A percentile compares a stretch with the other conserved stretches of the same genome.
Conservation (phyloP, 1,284 basidiomycete species). For the Bondarzewia mesenterica region DNA sequence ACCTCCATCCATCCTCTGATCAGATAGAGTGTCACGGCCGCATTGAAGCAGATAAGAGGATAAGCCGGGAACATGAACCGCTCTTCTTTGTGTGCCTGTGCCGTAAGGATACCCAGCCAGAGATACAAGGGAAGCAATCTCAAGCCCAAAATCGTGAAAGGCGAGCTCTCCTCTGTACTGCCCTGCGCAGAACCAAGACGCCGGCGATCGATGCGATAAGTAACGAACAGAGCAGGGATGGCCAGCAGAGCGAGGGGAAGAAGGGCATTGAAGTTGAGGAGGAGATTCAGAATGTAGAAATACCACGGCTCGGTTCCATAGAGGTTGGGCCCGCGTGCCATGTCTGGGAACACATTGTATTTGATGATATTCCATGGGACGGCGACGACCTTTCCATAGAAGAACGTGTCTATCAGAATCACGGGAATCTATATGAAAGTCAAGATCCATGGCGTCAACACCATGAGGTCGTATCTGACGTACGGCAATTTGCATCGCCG, state of each 20-base stretch:
- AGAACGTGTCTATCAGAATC: constrained; percentile 75
- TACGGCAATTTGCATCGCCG: constrained; percentile 64
- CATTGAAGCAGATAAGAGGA: constrained; percentile 90
- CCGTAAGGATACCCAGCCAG: constrained; percentile 75
- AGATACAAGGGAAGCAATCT: constrained; percentile 84
- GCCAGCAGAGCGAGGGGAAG: constrained; percentile 75
- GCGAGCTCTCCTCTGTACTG: constrained; percentile 58
- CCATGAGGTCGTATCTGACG: constrained; percentile 21
- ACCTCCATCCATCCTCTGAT: constrained; percentile 80
- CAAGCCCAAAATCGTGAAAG: constrained; percentile 68
- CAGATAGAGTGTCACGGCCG: constrained; percentile 79
- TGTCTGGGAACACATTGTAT: constrained; percentile 87
- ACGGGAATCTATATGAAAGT: constrained; percentile 64
- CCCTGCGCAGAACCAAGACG: constrained; percentile 64
- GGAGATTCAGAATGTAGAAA: constrained; percentile 81
- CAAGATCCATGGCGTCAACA: constrained; percentile 3
- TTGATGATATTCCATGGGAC: constrained; percentile 91
- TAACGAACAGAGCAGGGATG: constrained; percentile 74
- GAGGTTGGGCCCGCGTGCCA: constrained; percentile 77
- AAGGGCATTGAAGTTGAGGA: constrained; percentile 91
- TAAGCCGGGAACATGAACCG: constrained; percentile 97
- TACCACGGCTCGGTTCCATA: constrained; percentile 88
- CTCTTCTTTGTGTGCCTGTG: constrained; percentile 95
- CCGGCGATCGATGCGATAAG: constrained; percentile 67
- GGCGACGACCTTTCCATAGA: constrained; percentile 74